These are phyloP conservation scores for Biscogniauxia mediterranea DNA, from an alignment of 2,329 filamentous ascomycete genomes.

Conservation along the genomic window DNA sequence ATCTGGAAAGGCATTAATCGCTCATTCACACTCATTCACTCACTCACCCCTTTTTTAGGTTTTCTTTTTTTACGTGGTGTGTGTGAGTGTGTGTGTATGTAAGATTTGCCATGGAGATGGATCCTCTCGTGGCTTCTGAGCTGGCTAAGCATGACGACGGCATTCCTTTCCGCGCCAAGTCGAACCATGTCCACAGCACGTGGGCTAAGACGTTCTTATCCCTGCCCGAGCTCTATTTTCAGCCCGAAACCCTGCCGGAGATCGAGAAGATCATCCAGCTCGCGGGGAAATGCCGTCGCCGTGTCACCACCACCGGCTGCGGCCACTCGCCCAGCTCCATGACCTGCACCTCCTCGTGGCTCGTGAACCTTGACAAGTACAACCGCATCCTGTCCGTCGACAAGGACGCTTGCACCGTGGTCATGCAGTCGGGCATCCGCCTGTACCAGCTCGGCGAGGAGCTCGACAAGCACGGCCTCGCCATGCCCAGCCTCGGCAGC, in stretches of 20 bases:
- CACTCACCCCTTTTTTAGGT: background rate
- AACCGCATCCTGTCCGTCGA: constrained; percentile 71
- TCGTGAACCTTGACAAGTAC: constrained; percentile 88
- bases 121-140: constrained; percentile 27
- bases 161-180: constrained; percentile 73
- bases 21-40: background rate
- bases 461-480: constrained; percentile 73
- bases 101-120: constrained; percentile 19
- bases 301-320: constrained; percentile 83
- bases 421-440: constrained; percentile 85
- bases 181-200: constrained; percentile 77
- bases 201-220: constrained; percentile 95
- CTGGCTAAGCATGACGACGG: constrained; percentile 26
- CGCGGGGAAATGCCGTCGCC: constrained; percentile 75
- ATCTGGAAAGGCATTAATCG: background rate
- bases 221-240: constrained; percentile 85
- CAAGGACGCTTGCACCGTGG: constrained; percentile 61
- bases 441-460: constrained; percentile 70
- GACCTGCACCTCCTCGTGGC: constrained; percentile 91
- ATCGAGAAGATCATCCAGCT: constrained; percentile 80
- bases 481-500: constrained; percentile 88
- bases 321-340: constrained; percentile 90
- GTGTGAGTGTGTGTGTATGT: too few species aligned
- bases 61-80: background rate
- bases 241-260: constrained; percentile 74